phyloP scores from a whole-genome alignment of 305 asterid genomes.

The Fraxinus ornus region DNA sequence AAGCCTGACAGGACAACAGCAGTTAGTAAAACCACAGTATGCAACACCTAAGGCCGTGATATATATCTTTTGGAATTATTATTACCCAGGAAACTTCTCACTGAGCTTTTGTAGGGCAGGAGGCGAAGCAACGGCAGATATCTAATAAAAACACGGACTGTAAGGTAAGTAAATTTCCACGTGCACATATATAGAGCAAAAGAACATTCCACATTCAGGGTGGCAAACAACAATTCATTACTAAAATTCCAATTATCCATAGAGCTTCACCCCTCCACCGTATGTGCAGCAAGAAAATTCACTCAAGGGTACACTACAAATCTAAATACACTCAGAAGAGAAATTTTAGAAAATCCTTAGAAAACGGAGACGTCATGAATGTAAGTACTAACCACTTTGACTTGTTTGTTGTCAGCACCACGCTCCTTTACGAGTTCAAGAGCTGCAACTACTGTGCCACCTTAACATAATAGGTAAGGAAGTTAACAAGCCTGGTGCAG shows the following conservation, averaged over 20 bases:
- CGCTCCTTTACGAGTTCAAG: constrained; percentile 71
- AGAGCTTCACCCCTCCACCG: background rate
- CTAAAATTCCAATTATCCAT: background rate
- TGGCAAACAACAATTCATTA: background rate
- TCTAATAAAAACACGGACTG: constrained; percentile 40
- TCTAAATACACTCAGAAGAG: background rate
- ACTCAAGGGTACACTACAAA: background rate
- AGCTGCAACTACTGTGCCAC: constrained; percentile 91
- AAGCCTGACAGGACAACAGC: constrained; percentile 54
- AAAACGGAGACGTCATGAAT: background rate
- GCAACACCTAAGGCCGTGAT: background rate
- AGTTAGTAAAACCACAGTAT: constrained; percentile 10
- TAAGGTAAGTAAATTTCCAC: constrained; percentile 1
- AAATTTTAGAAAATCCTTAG: background rate
- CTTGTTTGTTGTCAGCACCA: constrained; percentile 72
- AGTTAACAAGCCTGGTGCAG: constrained; percentile 18
- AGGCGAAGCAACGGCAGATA: constrained; percentile 92
- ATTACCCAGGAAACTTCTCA: constrained; percentile 91
- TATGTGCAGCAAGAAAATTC: background rate
- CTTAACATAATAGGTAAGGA: constrained; percentile 31
- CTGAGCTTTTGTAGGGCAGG: constrained; percentile 88
- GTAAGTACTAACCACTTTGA: constrained; percentile 75
- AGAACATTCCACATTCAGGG: background rate
- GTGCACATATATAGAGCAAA: background rate
- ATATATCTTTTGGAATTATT: background rate